A percentile compares a stretch with the other conserved stretches of the same genome.
These are phyloP conservation scores for Plantago elongata DNA, from an alignment of 257 asterid genomes.

Conservation along the genomic window DNA sequence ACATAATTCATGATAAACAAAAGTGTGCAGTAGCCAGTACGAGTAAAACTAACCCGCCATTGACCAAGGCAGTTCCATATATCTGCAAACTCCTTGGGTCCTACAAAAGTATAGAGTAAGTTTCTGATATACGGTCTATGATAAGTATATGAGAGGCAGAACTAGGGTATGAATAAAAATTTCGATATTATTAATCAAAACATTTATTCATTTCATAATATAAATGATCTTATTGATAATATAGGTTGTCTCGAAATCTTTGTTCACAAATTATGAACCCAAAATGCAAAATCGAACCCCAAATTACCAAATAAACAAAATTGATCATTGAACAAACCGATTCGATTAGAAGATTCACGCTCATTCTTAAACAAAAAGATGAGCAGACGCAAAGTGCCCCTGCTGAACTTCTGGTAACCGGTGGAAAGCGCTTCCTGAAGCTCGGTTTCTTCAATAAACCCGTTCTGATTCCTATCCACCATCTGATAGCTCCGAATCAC, in stretches of 20 bases:
- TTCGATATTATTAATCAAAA: no score
- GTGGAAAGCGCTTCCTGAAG: conserved; percentile 60
- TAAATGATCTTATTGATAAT: no score
- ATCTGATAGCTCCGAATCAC: conserved; percentile 68
- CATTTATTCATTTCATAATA: no score
- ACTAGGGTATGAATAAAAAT: no score
- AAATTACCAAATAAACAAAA: not conserved
- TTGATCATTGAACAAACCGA: conserved; percentile 34
- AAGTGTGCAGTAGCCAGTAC: no score
- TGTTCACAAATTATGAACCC: no score
- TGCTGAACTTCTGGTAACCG: conserved; percentile 54
- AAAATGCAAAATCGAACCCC: not conserved
- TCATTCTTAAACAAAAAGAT: conserved; percentile 61
- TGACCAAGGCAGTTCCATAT: conserved; percentile 81
- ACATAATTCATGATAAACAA: no score
- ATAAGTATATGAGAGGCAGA: no score
- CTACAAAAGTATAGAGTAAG: conserved; percentile 25
- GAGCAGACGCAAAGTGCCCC: conserved; percentile 63
- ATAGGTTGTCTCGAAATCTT: no score
- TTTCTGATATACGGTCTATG: no score
- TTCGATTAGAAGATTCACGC: conserved; percentile 38
- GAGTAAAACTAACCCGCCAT: conserved; percentile 58
- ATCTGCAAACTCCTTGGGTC: conserved; percentile 73
- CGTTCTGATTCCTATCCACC: conserved; percentile 77
- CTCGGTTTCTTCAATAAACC: conserved; percentile 72